phyloP scores from a whole-genome alignment of 768 basidiomycete species.

The Suillus americanus region DNA sequence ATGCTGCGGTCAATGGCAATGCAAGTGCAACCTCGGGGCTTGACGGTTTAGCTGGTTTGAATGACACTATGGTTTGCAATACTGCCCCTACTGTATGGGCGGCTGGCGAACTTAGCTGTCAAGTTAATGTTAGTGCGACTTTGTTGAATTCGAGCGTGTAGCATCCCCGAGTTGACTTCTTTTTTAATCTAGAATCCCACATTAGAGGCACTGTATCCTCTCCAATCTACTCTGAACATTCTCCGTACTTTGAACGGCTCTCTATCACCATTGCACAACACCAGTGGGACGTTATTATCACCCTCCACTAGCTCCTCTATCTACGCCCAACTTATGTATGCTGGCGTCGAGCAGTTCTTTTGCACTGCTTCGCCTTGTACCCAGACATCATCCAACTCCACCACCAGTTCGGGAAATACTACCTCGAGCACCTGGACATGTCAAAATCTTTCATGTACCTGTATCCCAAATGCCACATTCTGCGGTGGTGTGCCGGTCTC shows the following conservation, averaged over 20 bases:
- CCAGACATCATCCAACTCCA: conserved; percentile 47
- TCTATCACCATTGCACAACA: conserved; percentile 55
- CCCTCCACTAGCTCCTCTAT: conserved; percentile 57
- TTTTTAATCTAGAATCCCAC: conserved; percentile 68
- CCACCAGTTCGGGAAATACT: conserved; percentile 34
- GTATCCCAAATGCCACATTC: conserved; percentile 67
- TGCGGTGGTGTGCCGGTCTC: conserved; percentile 56
- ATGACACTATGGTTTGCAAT: conserved; percentile 76
- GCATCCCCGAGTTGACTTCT: neutral
- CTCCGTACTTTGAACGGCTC: conserved; percentile 70
- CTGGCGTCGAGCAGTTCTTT: conserved; percentile 86
- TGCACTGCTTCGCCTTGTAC: conserved; percentile 72
- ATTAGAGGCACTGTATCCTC: conserved; percentile 72
- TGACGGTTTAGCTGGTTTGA: conserved; percentile 36
- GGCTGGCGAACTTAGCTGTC: conserved; percentile 81
- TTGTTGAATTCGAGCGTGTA: neutral
- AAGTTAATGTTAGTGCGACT: conserved; percentile 63
- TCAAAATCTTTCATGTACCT: conserved; percentile 70
- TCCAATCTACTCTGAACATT: conserved; percentile 72
- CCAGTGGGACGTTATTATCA: conserved; percentile 25
- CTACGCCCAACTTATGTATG: conserved; percentile 76
- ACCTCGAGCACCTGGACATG: conserved; percentile 66
- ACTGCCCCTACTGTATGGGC: conserved; percentile 70
- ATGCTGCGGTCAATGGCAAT: conserved; percentile 40
- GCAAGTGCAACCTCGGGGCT: conserved; percentile 31